Evolutionary conservation across 441 rosid genomes (phyloP).

Genomic region (Syzygium syzygioides): DNA sequence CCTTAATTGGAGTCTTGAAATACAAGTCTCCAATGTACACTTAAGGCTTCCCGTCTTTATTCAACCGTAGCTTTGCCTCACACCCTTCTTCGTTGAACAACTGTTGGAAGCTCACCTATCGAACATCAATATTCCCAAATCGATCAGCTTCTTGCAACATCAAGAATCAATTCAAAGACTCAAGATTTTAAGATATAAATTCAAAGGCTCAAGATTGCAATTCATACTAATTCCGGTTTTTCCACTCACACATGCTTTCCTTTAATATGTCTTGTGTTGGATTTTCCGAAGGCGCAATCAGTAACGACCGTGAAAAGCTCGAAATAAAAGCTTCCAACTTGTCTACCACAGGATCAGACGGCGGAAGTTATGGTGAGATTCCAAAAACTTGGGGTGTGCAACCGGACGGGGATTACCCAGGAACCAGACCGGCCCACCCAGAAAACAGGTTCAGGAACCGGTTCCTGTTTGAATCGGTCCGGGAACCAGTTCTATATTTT

Average conservation of each 20-base stretch:
- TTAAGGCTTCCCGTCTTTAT: neutral
- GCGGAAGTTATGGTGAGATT: conserved; percentile 19
- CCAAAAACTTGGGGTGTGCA: too few relatives aligned
- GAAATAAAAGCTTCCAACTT: conserved; percentile 27
- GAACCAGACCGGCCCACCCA: too few relatives aligned
- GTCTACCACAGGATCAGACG: neutral
- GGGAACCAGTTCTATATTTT: too few relatives aligned
- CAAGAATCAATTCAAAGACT: neutral
- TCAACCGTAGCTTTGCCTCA: neutral
- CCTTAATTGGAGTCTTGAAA: conserved; percentile 29
- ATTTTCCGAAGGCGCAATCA: conserved; percentile 27
- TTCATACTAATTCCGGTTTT: neutral
- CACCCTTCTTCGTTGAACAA: neutral
- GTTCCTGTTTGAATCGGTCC: too few relatives aligned
- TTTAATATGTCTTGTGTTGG: rapidly evolving
- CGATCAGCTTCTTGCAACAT: neutral
- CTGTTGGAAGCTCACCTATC: neutral
- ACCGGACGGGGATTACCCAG: too few relatives aligned
- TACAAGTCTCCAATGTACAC: neutral
- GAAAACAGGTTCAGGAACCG: too few relatives aligned
- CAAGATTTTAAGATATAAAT: too few relatives aligned
- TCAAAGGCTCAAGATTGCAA: too few relatives aligned
- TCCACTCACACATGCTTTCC: neutral
- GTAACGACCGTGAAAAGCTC: conserved; percentile 34
- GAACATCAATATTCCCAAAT: neutral